These are phyloP conservation scores for Aspergillus incahuasiensis DNA, from an alignment of 495 filamentous ascomycete species.

Conservation along the genomic window DNA sequence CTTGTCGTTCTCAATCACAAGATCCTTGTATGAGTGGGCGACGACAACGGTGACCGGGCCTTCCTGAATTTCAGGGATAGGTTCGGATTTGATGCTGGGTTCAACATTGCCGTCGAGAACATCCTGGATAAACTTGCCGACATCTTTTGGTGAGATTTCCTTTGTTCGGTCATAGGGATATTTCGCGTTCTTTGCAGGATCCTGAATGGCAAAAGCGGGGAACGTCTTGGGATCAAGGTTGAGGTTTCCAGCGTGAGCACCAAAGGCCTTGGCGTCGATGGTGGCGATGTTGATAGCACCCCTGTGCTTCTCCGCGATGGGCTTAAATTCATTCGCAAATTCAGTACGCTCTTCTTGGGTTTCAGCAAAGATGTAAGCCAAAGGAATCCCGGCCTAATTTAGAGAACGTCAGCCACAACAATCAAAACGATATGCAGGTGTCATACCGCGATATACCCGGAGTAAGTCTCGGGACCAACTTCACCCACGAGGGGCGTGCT, in stretches of 20 bases:
- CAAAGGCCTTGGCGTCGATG: constrained; percentile 92
- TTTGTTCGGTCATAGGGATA: constrained; percentile 88
- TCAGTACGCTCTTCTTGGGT: constrained; percentile 81
- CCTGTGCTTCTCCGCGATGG: constrained; percentile 56
- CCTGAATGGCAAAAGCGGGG: constrained; percentile 97
- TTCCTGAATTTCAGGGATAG: constrained; percentile 92
- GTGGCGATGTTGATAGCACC: constrained; percentile 94
- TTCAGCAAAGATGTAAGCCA: constrained; percentile 98
- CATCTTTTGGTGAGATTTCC: constrained; percentile 67
- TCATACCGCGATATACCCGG: constrained; percentile 83
- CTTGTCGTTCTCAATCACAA: constrained; percentile 91
- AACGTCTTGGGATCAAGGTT: constrained; percentile 94
- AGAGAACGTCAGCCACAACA: not conserved
- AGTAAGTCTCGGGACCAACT: constrained; percentile 96
- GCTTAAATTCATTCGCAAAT: constrained; percentile 59
- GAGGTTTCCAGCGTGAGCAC: constrained; percentile 92
- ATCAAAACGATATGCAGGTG: too few species aligned
- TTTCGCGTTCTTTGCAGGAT: constrained; percentile 93
- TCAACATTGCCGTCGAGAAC: constrained; percentile 85
- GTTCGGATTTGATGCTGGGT: constrained; percentile 97
- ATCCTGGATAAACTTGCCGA: constrained; percentile 82
- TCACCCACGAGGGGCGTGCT: constrained; percentile 92
- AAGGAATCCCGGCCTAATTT: constrained; percentile 73
- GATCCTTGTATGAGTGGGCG: constrained; percentile 86
- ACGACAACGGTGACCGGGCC: constrained; percentile 85